Conservation (phyloP, 139 green algal species). For the Desmodesmus armatus region DNA sequence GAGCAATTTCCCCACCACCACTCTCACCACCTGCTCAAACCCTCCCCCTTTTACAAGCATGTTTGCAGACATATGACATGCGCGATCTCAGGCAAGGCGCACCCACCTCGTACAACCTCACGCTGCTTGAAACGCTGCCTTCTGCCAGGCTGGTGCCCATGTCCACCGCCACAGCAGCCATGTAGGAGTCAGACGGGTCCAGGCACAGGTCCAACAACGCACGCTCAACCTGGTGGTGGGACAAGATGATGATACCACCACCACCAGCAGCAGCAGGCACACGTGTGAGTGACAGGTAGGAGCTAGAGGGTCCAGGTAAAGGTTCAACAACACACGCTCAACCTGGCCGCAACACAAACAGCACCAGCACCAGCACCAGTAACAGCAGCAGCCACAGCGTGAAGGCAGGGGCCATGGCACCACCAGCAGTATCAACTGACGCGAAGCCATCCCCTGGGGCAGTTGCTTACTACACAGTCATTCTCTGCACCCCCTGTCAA, state of each 20-base stretch:
- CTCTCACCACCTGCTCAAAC: too few relatives aligned
- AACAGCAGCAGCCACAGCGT: too few relatives aligned
- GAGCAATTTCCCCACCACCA: too few relatives aligned
- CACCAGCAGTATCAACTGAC: too few relatives aligned
- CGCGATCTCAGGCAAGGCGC: too few relatives aligned
- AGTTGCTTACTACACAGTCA: too few relatives aligned
- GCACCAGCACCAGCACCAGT: too few relatives aligned
- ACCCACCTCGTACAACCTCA: constrained; percentile 75
- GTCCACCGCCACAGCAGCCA: constrained; percentile 74
- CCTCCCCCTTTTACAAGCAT: too few relatives aligned
- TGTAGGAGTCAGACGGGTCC: constrained; percentile 67
- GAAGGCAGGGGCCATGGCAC: too few relatives aligned
- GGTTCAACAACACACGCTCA: neutral
- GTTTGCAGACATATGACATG: too few relatives aligned
- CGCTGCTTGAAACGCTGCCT: constrained; percentile 33
- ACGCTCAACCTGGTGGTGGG: constrained; percentile 50
- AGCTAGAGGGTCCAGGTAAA: neutral
- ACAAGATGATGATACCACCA: neutral
- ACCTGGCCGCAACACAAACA: neutral
- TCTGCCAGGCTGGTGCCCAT: constrained; percentile 41
- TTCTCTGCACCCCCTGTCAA: too few relatives aligned
- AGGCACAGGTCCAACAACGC: constrained; percentile 74
- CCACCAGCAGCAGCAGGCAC: neutral
- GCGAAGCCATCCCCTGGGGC: too few relatives aligned
- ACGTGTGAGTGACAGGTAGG: neutral